Base-by-base conservation (phyloP, 768 basidiomycete genomes). In the Mrakia blollopis region DNA sequence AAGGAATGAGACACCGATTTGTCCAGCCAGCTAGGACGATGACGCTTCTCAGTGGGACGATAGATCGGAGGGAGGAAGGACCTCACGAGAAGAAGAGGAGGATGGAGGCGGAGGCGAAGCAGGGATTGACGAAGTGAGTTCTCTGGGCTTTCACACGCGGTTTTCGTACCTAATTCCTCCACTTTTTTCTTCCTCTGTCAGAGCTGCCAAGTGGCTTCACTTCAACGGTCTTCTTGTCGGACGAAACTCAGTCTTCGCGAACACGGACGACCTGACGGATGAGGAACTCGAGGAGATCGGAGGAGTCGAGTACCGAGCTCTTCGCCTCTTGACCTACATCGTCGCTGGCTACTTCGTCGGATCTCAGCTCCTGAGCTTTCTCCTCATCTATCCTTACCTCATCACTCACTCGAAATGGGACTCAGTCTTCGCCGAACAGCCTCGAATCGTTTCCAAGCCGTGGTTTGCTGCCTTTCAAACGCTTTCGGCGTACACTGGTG, bases 271-370 rank as follows among this genome's bases (percentile, higher is more conserved):
- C 7, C n/a, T 68, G 65, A 68, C 65, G 41, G 65, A 68, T n/a
- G 41, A 44, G 18, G 35, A 68, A 14, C 41, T 68, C 23, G 65
- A 68, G 65, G 65, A 68, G 32, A 21, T 68, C 32, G 65, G 65
- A 35, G 65, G 65, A 37, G 65, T 68, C 25, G 65, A 68, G 21
- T 68, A 68, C 65, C 5, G 65, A 68, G 65, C 65, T 23, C 65
- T 68, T 25, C 25, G 65, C 10, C 65, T 68, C 1, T n/a, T 68
- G 21, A 21, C 35, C 4, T 68, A 68, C 65, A 10, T 68, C 23
- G 32, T 68, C 35, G 65, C 65, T 37, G 35, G 25, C 16, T 68
- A 68, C 32, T 68, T 32, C 32, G 37, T 68, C 25, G 35, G 35
- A 0, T 68, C 65, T 16, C 65, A 68, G 32, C 35, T 68, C 35